Evolutionary conservation across 148 eudicot species (phyloP).

Genomic region (Rhododendron griersonianum): DNA sequence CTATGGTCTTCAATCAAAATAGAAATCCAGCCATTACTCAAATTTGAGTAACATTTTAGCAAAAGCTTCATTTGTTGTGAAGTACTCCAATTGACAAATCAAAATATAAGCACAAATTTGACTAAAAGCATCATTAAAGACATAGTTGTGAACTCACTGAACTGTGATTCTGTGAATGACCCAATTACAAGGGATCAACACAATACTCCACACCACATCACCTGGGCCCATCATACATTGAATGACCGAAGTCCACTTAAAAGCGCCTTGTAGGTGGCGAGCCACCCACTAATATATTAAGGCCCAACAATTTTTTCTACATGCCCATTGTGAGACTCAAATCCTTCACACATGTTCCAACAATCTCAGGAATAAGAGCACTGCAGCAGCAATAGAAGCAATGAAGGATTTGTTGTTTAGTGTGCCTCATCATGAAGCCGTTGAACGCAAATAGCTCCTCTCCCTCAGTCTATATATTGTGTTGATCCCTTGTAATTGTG

Average conservation of each 20-base stretch:
- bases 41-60: no score
- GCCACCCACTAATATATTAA: neutral
- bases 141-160: neutral
- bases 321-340: neutral
- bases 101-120: no score
- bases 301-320: neutral
- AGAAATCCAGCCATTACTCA: neutral
- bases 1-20: neutral
- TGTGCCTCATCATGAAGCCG: neutral
- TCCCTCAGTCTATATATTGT: neutral
- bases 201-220: neutral
- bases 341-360: neutral
- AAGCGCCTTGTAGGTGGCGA: neutral
- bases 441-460: neutral
- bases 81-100: neutral
- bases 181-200: neutral
- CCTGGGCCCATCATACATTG: neutral
- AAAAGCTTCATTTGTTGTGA: neutral
- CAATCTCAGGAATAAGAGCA: neutral
- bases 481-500: neutral
- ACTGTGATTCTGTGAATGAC: neutral
- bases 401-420: neutral
- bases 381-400: neutral
- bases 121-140: neutral
- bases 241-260: neutral